Base-by-base conservation (phyloP, 2,329 filamentous ascomycete genomes). In the Bisporella sp. region DNA sequence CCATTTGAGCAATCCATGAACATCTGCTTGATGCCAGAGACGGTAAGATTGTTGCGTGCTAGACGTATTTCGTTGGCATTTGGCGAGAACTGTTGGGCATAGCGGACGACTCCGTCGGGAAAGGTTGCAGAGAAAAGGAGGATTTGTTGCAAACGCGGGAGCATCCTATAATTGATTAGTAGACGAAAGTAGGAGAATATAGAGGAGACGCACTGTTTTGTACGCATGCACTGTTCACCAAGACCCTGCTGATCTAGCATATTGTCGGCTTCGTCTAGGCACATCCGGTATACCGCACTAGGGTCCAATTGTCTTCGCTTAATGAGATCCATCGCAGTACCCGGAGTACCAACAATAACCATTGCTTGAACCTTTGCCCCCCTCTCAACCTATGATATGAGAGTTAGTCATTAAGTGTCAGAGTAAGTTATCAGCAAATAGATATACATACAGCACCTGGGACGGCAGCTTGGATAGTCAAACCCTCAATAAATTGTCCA, bases 191-290 rank as follows among this genome's bases (percentile, higher is more conserved):
- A 13, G 31, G 31, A 12, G 11, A 39, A 12, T 3, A n/a, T n/a
- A 7, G 30, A 12, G 12, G 30, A 42, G n/a, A 72, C 82, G 62
- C 71, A 93, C 89, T 71, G 70, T 74, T 95, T 96, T 60, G 96
- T 89, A 59, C 91, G 84, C 61, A 90, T 80, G 69, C 92, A 97
- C 71, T 99, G 93, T 52, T 97, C 93, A 47, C 93, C 93, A 49
- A 99, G 76, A 47, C 93, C 92, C 70, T 96, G 89, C 69, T 92
- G 86, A 65, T 97, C 93, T 53, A 99, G 74, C 93, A 99, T 99
- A 72, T 96, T 97, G 72, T 99, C 93, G 51, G 93, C 93, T 73
- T 99, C 93, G 64, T 99, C 93, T 48, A 99, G 78, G 50, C 96
- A 92, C 54, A 99, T 78, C 6, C 95, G 79, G 68, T 83, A 88